phyloP scores from a whole-genome alignment of 495 filamentous ascomycete genomes.

The Antarctomyces pellizariae region DNA sequence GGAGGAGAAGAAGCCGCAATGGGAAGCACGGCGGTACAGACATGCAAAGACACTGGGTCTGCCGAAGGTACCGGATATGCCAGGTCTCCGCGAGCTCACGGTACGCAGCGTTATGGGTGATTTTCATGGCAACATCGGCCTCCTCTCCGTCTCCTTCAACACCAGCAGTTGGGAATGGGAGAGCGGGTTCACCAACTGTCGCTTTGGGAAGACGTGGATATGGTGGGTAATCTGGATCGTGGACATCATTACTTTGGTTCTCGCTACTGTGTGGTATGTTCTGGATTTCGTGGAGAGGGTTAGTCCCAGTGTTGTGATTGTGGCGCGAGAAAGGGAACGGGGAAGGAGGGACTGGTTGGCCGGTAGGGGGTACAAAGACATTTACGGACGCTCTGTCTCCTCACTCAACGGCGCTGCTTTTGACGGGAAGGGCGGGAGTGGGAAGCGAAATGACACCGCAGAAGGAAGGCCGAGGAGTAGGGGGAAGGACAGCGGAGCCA shows the following conservation, averaged over 20 bases:
- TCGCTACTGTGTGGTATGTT: conserved; percentile 14
- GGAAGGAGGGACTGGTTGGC: too few species aligned
- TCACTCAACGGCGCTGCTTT: too few species aligned
- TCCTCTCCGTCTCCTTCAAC: conserved; percentile 82
- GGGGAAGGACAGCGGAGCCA: too few species aligned
- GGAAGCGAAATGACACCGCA: too few species aligned
- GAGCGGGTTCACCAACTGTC: conserved; percentile 55
- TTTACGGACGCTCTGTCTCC: too few species aligned
- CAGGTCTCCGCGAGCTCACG: conserved; percentile 66
- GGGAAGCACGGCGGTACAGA: conserved; percentile 23
- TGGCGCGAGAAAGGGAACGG: too few species aligned
- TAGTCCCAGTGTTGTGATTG: too few species aligned
- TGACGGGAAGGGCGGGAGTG: too few species aligned
- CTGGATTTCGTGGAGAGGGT: too few species aligned
- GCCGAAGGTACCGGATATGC: conserved; percentile 15
- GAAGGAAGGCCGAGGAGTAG: too few species aligned
- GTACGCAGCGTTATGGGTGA: conserved; percentile 98
- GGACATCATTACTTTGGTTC: conserved; percentile 30
- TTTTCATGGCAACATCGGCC: conserved; percentile 67
- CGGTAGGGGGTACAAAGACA: too few species aligned
- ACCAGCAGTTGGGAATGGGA: conserved; percentile 43
- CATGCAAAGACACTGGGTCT: conserved; percentile 14
- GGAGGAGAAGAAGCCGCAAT: conserved; percentile 14
- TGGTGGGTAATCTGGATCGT: conserved; percentile 82
- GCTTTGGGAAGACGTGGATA: conserved; percentile 63